Conservation (phyloP, 2,329 filamentous ascomycete genomes). For the Coleophoma cylindrospora region DNA sequence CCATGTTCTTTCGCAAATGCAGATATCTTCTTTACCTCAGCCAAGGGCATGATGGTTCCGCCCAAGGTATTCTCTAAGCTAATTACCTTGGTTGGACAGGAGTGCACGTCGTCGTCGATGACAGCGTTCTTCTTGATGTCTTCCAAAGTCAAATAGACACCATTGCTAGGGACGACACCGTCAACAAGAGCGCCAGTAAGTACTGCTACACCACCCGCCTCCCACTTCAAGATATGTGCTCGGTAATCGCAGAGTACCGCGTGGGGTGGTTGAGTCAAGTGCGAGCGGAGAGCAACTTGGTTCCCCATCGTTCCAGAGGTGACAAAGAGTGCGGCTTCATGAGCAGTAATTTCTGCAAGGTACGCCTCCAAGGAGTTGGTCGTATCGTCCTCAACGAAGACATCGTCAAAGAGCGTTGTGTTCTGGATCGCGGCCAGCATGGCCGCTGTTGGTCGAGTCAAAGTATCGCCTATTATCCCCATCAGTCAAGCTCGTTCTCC, state of each 20-base stretch:
- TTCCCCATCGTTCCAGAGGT: conserved; percentile 94
- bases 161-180: conserved; percentile 64
- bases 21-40: conserved; percentile 64
- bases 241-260: conserved; percentile 74
- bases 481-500: conserved; percentile 1
- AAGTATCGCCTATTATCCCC: conserved; percentile 50
- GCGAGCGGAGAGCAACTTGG: conserved; percentile 74
- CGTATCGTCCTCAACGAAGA: conserved; percentile 73
- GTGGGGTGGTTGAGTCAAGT: conserved; percentile 76
- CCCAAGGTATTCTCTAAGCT: conserved; percentile 81
- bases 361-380: conserved; percentile 72
- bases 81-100: conserved; percentile 76
- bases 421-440: conserved; percentile 79
- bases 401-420: conserved; percentile 77
- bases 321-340: conserved; percentile 75
- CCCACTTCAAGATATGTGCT: conserved; percentile 68
- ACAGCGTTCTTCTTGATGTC: conserved; percentile 66
- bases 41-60: conserved; percentile 72
- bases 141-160: conserved; percentile 50
- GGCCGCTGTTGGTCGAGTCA: conserved; percentile 70
- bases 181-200: conserved; percentile 68
- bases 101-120: conserved; percentile 66
- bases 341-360: conserved; percentile 67
- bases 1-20: conserved; percentile 60
- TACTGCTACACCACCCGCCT: conserved; percentile 60